These are phyloP conservation scores for Wallacemonas collosoma DNA, from an alignment of 208 protist species.

Conservation along the genomic window DNA sequence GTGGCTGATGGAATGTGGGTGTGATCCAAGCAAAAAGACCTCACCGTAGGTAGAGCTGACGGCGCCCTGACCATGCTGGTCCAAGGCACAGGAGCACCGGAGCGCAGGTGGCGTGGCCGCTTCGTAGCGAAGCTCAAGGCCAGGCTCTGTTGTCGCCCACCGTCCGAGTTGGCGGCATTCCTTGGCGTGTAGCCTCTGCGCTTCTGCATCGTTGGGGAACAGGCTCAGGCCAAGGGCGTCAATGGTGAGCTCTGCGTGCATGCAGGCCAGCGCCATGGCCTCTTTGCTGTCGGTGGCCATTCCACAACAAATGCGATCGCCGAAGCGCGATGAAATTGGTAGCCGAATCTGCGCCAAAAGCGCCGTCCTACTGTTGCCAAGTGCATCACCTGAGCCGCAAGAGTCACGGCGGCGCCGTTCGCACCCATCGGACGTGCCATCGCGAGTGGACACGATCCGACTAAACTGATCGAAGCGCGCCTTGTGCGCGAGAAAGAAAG, in stretches of 20 bases:
- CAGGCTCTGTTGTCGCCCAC: slow-evolving; percentile 60
- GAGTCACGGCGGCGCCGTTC: too few relatives aligned
- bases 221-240: slow-evolving; percentile 80
- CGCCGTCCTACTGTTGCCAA: not conserved
- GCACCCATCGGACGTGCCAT: not conserved
- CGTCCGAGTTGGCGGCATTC: slow-evolving; percentile 75
- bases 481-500: slow-evolving; percentile 60
- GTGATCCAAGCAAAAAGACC: not conserved
- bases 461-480: slow-evolving; percentile 41
- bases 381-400: not conserved
- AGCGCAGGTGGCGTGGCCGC: slow-evolving; percentile 55
- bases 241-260: slow-evolving; percentile 92
- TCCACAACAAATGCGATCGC: slow-evolving; percentile 71
- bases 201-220: slow-evolving; percentile 47
- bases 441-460: slow-evolving; percentile 13
- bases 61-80: not conserved
- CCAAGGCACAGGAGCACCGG: slow-evolving; percentile 24
- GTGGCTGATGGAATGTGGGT: not conserved
- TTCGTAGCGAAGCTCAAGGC: slow-evolving; percentile 55
- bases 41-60: not conserved
- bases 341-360: slow-evolving; percentile 77
- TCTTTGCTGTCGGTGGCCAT: slow-evolving; percentile 58
- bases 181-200: slow-evolving; percentile 58
- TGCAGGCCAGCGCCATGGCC: slow-evolving; percentile 75
- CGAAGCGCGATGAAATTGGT: slow-evolving; percentile 68